phyloP scores from a whole-genome alignment of 805 yeast species.

The Cyberlindnera xishuangbannaensis region DNA sequence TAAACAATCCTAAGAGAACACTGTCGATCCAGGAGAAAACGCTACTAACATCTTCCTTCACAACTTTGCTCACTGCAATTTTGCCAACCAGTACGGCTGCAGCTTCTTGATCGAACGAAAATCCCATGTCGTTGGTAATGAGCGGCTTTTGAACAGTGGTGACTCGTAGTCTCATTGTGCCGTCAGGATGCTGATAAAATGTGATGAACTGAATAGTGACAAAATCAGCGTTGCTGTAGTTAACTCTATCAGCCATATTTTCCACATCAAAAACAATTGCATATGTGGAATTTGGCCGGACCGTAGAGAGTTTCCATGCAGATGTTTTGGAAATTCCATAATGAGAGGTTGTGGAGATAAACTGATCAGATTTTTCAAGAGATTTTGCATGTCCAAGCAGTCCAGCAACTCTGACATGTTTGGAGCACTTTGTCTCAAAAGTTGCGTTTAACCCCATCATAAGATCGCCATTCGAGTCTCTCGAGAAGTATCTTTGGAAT shows the following conservation, averaged over 20 bases:
- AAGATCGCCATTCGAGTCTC: constrained; percentile 32
- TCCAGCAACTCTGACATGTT: constrained; percentile 50
- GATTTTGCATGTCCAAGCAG: constrained; percentile 59
- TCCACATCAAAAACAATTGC: constrained; percentile 50
- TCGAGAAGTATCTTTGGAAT: constrained; percentile 53
- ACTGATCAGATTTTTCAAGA: constrained; percentile 27
- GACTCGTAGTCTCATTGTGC: constrained; percentile 51
- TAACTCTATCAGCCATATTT: too few species aligned
- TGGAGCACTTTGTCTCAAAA: constrained; percentile 47
- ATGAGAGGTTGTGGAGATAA: constrained; percentile 13
- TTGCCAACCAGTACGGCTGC: constrained; percentile 94
- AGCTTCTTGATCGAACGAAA: constrained; percentile 86
- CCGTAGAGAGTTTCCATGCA: constrained; percentile 54
- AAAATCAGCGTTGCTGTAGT: constrained; percentile 2
- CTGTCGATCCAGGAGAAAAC: constrained; percentile 93
- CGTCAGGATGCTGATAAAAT: constrained; percentile 57
- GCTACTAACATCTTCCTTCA: constrained; percentile 86
- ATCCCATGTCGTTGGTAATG: constrained; percentile 35
- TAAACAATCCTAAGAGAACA: constrained; percentile 82
- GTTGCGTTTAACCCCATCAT: constrained; percentile 56
- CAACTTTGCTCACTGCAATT: constrained; percentile 78
- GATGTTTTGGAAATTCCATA: constrained; percentile 49
- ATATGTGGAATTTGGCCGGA: constrained; percentile 53
- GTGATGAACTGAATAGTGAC: constrained; percentile 49
- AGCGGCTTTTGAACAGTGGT: constrained; percentile 49